Evolutionary conservation across 2,329 filamentous ascomycete genomes (phyloP).

Genomic region (Epichloe hybrida): DNA sequence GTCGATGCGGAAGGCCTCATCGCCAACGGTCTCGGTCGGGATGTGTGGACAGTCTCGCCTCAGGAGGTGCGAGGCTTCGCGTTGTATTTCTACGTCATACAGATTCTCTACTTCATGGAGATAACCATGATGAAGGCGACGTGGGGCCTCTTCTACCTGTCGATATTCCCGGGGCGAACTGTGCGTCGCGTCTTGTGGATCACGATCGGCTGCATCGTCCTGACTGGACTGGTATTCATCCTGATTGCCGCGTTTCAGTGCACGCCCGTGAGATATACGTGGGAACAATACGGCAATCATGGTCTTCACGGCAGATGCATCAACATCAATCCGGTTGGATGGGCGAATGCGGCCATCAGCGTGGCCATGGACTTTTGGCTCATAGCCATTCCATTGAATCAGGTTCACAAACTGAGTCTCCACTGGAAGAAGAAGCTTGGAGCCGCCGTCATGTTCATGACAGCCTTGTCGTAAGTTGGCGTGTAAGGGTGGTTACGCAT

Average conservation of each 20-base stretch:
- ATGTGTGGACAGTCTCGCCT: neutral
- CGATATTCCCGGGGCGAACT: conserved; percentile 27
- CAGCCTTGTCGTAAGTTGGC: conserved; percentile 6
- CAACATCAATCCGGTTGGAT: conserved; percentile 28
- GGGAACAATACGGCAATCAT: conserved; percentile 31
- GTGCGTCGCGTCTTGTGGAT: conserved; percentile 21
- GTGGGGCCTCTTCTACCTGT: conserved; percentile 34
- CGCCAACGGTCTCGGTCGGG: conserved; percentile 9
- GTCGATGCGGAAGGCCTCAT: conserved; percentile 13
- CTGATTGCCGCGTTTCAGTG: conserved; percentile 31
- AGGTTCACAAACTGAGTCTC: conserved; percentile 21
- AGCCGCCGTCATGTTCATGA: conserved; percentile 26
- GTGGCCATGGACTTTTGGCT: conserved; percentile 34
- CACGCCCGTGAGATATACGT: conserved; percentile 30
- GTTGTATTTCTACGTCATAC: conserved; percentile 22
- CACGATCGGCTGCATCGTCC: conserved; percentile 20
- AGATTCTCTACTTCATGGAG: conserved; percentile 26
- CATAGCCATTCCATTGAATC: conserved; percentile 28
- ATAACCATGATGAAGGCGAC: conserved; percentile 29
- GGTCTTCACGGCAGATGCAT: conserved; percentile 28
- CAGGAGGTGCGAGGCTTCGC: conserved; percentile 19
- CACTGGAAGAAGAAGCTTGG: conserved; percentile 27
- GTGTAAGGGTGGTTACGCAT: too few relatives aligned
- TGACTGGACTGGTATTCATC: conserved; percentile 23
- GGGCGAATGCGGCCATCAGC: conserved; percentile 30